phyloP scores from a whole-genome alignment of 2,329 filamentous ascomycete species.

The Fusarium devonianum region DNA sequence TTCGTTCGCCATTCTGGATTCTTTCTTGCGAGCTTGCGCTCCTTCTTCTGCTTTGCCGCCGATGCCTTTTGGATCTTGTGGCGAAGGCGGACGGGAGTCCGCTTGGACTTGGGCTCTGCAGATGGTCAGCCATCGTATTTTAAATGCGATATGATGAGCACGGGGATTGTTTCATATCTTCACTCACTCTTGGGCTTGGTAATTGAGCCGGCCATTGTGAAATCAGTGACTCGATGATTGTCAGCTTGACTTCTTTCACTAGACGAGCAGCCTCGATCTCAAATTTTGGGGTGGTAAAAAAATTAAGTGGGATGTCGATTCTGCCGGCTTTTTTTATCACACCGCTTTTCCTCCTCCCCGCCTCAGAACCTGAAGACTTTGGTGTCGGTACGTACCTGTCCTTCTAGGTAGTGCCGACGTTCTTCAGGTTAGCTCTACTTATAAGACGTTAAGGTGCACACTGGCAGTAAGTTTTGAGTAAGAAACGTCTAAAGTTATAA shows the following conservation, averaged over 20 bases:
- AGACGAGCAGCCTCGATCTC: conserved; percentile 10
- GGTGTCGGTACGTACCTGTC: conserved; percentile 23
- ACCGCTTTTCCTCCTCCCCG: conserved; percentile 42
- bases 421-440: no score
- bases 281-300: conserved; percentile 43
- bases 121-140: background rate
- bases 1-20: conserved; percentile 96
- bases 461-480: no score
- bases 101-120: conserved; percentile 92
- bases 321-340: conserved; percentile 43
- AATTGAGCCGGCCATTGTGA: conserved; percentile 60
- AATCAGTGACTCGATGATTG: conserved; percentile 19
- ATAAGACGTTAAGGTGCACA: no score
- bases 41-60: conserved; percentile 87
- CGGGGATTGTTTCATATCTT: background rate
- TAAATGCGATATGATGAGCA: background rate
- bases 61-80: conserved; percentile 97
- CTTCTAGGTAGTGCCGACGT: background rate
- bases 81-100: conserved; percentile 84
- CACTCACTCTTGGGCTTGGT: conserved; percentile 62
- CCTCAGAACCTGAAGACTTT: no score
- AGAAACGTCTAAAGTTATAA: no score
- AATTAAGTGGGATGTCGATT: conserved; percentile 51
- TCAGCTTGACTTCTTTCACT: conserved; percentile 27
- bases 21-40: conserved; percentile 89